Conservation (phyloP, 1,139 yeast genomes). For the Sugiyamaella neomexicana region DNA sequence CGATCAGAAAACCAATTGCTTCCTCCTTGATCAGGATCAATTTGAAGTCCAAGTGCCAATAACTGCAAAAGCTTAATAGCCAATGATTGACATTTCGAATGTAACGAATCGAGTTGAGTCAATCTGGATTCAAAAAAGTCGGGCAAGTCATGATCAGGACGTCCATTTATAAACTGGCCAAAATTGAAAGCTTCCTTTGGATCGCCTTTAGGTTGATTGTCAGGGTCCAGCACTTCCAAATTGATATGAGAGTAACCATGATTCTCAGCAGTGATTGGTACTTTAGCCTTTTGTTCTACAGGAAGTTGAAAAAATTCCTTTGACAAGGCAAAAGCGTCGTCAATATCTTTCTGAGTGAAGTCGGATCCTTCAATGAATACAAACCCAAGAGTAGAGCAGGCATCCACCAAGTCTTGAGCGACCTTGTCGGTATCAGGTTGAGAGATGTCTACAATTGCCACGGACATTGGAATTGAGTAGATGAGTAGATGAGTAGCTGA, state of each 20-base stretch:
- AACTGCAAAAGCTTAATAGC: slow-evolving; percentile 40
- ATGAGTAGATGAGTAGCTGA: not conserved
- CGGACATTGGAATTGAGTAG: slow-evolving; percentile 11
- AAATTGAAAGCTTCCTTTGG: slow-evolving; percentile 57
- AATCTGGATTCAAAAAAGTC: slow-evolving; percentile 35
- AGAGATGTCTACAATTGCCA: slow-evolving; percentile 52
- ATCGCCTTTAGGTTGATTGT: slow-evolving; percentile 51
- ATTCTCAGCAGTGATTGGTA: slow-evolving; percentile 52
- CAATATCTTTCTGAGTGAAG: slow-evolving; percentile 59
- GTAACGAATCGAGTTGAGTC: slow-evolving; percentile 35
- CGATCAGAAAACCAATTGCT: slow-evolving; percentile 62
- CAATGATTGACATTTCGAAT: slow-evolving; percentile 48
- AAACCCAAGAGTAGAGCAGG: slow-evolving; percentile 71
- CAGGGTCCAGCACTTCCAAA: slow-evolving; percentile 53
- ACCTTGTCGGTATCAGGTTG: slow-evolving; percentile 35
- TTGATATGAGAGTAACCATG: slow-evolving; percentile 64
- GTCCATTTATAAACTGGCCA: slow-evolving; percentile 36
- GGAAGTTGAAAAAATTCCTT: slow-evolving; percentile 57
- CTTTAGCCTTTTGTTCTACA: slow-evolving; percentile 48
- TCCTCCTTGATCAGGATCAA: slow-evolving; percentile 51
- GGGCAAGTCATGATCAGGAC: slow-evolving; percentile 46
- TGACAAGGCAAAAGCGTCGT: slow-evolving; percentile 54
- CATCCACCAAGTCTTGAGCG: slow-evolving; percentile 56
- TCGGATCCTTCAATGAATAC: slow-evolving; percentile 72
- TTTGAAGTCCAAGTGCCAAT: slow-evolving; percentile 59